phyloP scores from a whole-genome alignment of 768 basidiomycete genomes.

The Collybia nuda region DNA sequence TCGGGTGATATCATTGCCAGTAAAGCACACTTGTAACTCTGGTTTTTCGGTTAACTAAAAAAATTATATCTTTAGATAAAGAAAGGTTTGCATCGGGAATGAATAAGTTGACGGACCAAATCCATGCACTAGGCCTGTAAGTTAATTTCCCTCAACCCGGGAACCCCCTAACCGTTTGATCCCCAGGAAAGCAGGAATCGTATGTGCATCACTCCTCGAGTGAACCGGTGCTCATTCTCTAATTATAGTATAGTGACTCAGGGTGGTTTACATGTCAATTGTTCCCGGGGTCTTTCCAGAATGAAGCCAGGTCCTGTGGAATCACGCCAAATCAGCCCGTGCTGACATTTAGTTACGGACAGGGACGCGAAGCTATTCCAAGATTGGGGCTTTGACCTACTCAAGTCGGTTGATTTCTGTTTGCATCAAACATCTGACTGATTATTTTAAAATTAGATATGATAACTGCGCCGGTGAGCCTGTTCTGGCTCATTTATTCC shows the following conservation, averaged over 20 bases:
- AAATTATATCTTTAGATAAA: slow-evolving; percentile 33
- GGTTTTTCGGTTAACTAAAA: not conserved
- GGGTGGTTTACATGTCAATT: slow-evolving; percentile 70
- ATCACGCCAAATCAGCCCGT: too few species aligned
- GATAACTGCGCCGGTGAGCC: slow-evolving; percentile 56
- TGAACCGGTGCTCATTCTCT: not conserved
- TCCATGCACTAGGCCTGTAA: slow-evolving; percentile 61
- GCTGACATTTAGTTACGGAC: slow-evolving; percentile 6
- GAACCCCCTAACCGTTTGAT: not conserved
- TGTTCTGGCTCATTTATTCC: not conserved
- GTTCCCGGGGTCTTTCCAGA: slow-evolving; percentile 64
- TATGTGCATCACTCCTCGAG: slow-evolving; percentile 15
- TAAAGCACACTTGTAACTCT: slow-evolving; percentile 17
- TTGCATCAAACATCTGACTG: too few species aligned
- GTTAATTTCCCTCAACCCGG: not conserved
- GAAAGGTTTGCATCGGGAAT: slow-evolving; percentile 56
- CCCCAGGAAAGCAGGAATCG: slow-evolving; percentile 41
- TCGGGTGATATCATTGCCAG: slow-evolving; percentile 54
- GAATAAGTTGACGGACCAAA: slow-evolving; percentile 50
- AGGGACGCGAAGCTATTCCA: slow-evolving; percentile 57
- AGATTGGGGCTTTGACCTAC: slow-evolving; percentile 67
- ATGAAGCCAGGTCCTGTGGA: slow-evolving; percentile 32
- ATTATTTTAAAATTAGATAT: slow-evolving; percentile 27
- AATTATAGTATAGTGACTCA: slow-evolving; percentile 51
- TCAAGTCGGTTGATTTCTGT: slow-evolving; percentile 44